Conservation (phyloP, 2,329 filamentous ascomycete species). For the Epichloe hybrida region DNA sequence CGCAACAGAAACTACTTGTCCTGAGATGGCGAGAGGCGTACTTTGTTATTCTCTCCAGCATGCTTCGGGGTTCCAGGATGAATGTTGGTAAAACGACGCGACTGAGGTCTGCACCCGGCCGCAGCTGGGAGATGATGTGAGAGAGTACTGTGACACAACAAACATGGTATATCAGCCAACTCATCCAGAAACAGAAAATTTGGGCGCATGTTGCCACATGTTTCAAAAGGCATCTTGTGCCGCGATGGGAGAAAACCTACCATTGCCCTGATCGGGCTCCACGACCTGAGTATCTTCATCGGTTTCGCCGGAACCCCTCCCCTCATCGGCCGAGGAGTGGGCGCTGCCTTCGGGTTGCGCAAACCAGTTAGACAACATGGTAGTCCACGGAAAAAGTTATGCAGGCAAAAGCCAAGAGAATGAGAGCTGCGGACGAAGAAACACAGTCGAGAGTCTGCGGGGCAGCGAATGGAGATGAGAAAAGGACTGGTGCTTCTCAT, state of each 20-base stretch:
- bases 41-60: conserved; percentile 99
- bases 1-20: not conserved
- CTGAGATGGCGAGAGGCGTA: conserved; percentile 29
- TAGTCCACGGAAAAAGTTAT: conserved; percentile 7
- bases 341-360: conserved; percentile 29
- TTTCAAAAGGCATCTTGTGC: not conserved
- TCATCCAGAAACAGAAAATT: not conserved
- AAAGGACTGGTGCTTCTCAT: not conserved
- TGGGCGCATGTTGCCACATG: not conserved
- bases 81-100: conserved; percentile 92
- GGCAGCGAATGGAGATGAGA: not conserved
- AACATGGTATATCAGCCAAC: not conserved
- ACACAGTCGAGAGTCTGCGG: not conserved
- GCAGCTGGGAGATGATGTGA: conserved; percentile 93
- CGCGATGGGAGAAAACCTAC: conserved; percentile 35
- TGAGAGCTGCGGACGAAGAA: not conserved
- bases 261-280: conserved; percentile 87
- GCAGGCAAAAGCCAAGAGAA: conserved; percentile 3
- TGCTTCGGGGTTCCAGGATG: conserved; percentile 92
- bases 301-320: conserved; percentile 22
- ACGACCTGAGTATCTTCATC: conserved; percentile 68
- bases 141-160: conserved; percentile 54
- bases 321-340: conserved; percentile 45
- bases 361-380: conserved; percentile 31
- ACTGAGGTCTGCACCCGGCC: conserved; percentile 88